phyloP scores from a whole-genome alignment of 805 yeast genomes.

The Candida tallmaniae region DNA sequence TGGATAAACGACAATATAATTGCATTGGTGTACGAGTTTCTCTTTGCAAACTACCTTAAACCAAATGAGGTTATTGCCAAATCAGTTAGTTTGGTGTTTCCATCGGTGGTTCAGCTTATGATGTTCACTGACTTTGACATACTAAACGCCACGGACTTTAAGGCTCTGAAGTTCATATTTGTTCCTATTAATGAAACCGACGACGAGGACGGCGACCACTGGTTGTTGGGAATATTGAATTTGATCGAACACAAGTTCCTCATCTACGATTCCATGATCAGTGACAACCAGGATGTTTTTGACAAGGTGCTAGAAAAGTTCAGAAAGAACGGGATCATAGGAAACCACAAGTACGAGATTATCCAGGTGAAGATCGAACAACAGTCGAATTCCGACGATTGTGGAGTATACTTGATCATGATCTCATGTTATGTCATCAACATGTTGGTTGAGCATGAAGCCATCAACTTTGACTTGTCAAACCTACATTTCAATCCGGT shows the following conservation, averaged over 20 bases:
- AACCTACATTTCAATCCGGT: constrained; percentile 44
- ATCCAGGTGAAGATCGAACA: constrained; percentile 44
- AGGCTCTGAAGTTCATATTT: constrained; percentile 45
- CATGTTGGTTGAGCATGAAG: constrained; percentile 21
- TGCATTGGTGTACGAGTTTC: constrained; percentile 55
- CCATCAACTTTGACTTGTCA: constrained; percentile 36
- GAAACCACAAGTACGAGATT: constrained; percentile 7
- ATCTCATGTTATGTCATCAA: constrained; percentile 30
- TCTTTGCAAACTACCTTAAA: constrained; percentile 20
- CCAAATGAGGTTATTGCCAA: constrained; percentile 15
- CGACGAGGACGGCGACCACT: constrained; percentile 58
- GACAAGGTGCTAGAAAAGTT: constrained; percentile 18
- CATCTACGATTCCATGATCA: constrained; percentile 57
- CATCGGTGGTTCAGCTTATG: constrained; percentile 61
- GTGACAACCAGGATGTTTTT: constrained; percentile 21
- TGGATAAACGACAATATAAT: constrained; percentile 75
- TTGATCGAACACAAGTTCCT: constrained; percentile 43
- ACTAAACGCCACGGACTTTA: constrained; percentile 21
- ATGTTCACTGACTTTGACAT: constrained; percentile 38
- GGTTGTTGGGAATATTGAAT: constrained; percentile 62
- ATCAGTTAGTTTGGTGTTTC: constrained; percentile 37
- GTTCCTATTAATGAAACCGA: constrained; percentile 61
- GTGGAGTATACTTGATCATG: constrained; percentile 49
- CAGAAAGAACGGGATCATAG: constrained; percentile 20
- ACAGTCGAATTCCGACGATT: constrained; percentile 62